A percentile compares a stretch with the other conserved stretches of the same genome.
These are phyloP conservation scores for Albophoma yamanashiensis DNA, from an alignment of 2,329 filamentous ascomycete species.

Conservation along the genomic window DNA sequence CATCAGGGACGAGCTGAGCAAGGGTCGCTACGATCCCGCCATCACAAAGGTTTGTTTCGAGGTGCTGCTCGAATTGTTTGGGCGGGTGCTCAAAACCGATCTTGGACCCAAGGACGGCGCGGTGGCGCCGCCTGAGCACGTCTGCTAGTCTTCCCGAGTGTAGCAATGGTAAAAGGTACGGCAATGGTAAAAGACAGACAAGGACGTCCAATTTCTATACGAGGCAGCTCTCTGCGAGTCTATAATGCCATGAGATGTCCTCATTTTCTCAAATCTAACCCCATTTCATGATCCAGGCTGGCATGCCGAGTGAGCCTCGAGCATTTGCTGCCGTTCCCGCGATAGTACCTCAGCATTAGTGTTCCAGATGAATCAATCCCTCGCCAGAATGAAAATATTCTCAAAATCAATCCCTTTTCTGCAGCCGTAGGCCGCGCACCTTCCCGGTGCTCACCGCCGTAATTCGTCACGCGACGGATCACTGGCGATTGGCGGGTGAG, in stretches of 20 bases:
- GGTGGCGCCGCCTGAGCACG: slow-evolving; percentile 49
- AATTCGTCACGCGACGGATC: neutral
- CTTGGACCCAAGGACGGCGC: slow-evolving; percentile 53
- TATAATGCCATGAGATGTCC: neutral
- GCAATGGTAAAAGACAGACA: too few species aligned
- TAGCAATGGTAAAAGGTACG: too few species aligned
- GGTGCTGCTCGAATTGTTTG: slow-evolving; percentile 79
- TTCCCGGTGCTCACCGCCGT: neutral
- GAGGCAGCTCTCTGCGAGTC: neutral
- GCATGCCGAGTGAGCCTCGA: neutral
- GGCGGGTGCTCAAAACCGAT: slow-evolving; percentile 65
- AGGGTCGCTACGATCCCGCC: slow-evolving; percentile 86
- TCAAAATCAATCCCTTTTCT: neutral
- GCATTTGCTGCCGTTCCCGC: neutral
- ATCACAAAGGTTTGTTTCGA: slow-evolving; percentile 84
- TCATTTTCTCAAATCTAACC: neutral
- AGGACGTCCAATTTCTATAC: neutral
- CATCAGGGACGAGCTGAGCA: slow-evolving; percentile 84
- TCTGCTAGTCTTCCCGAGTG: slow-evolving; percentile 42
- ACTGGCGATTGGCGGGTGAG: slow-evolving; percentile 11
- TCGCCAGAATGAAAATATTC: neutral
- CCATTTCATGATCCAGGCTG: neutral
- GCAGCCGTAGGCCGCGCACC: neutral
- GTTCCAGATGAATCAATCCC: neutral
- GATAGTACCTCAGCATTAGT: neutral